phyloP scores from a whole-genome alignment of 345 rosid species.

The Moricandia arvensis region DNA sequence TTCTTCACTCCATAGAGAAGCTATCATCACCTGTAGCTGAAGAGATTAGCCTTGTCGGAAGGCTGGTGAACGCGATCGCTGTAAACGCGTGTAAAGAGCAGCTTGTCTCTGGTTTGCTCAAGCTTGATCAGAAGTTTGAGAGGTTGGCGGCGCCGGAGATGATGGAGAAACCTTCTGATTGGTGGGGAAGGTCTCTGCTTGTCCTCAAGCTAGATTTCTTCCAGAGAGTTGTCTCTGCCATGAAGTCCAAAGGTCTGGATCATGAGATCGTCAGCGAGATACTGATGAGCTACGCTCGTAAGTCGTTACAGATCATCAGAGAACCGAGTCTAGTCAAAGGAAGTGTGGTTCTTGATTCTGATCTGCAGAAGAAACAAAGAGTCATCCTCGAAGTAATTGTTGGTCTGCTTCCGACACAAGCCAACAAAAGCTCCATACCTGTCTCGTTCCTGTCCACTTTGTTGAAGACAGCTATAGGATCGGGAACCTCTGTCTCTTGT shows the following conservation, averaged over 20 bases:
- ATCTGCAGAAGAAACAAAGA: conserved; percentile 74
- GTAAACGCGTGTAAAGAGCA: conserved; percentile 90
- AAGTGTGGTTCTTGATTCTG: conserved; percentile 58
- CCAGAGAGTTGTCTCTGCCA: conserved; percentile 76
- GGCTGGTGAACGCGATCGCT: conserved; percentile 78
- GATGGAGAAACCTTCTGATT: conserved; percentile 60
- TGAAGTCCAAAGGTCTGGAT: conserved; percentile 86
- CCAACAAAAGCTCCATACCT: conserved; percentile 78
- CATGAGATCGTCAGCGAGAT: conserved; percentile 90
- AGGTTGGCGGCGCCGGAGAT: conserved; percentile 42
- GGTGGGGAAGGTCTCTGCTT: conserved; percentile 90
- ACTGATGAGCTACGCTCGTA: conserved; percentile 71
- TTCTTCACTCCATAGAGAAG: conserved; percentile 67
- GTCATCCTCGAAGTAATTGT: conserved; percentile 73
- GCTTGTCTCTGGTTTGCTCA: conserved; percentile 80
- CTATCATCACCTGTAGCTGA: conserved; percentile 70
- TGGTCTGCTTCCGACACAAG: conserved; percentile 76
- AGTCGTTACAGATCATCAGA: conserved; percentile 67
- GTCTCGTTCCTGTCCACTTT: conserved; percentile 87
- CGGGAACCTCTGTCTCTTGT: conserved; percentile 65
- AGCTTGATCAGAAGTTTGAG: conserved; percentile 73
- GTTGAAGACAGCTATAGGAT: conserved; percentile 71
- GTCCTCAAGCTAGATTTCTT: conserved; percentile 76
- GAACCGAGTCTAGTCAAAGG: conserved; percentile 44
- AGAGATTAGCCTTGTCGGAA: conserved; percentile 67